These are phyloP conservation scores for Steccherinum ochraceum DNA, from an alignment of 768 basidiomycete species.

Conservation along the genomic window DNA sequence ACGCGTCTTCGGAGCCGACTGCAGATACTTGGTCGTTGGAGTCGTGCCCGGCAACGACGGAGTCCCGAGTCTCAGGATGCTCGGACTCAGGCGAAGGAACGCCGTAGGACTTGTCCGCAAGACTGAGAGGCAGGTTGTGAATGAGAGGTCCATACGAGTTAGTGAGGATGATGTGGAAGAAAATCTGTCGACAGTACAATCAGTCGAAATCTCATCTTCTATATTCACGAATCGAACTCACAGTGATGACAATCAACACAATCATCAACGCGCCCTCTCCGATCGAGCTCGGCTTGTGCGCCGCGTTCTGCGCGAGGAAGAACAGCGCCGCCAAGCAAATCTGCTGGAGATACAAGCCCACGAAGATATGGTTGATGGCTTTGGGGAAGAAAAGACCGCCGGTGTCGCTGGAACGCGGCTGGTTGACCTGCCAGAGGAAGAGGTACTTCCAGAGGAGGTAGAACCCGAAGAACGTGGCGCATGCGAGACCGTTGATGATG, in stretches of 20 bases:
- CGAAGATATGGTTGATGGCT: constrained; percentile 89
- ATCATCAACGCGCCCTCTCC: constrained; percentile 82
- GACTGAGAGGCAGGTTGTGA: constrained; percentile 66
- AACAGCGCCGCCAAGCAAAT: constrained; percentile 82
- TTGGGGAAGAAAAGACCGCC: constrained; percentile 95
- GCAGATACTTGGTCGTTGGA: constrained; percentile 13
- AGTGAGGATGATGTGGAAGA: constrained; percentile 68
- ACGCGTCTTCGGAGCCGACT: not conserved
- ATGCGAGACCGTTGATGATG: constrained; percentile 87
- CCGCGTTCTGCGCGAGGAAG: constrained; percentile 69
- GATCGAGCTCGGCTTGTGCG: constrained; percentile 48
- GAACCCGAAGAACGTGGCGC: constrained; percentile 76
- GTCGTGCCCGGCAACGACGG: constrained; percentile 4
- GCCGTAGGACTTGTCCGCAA: constrained; percentile 62
- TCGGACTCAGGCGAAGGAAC: no score
- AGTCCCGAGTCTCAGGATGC: constrained; percentile 8
- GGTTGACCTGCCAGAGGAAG: constrained; percentile 50
- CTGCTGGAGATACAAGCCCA: constrained; percentile 89
- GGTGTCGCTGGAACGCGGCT: constrained; percentile 65
- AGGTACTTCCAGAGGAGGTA: constrained; percentile 69
- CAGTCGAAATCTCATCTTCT: not conserved
- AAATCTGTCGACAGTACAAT: constrained; percentile 37
- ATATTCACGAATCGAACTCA: constrained; percentile 28
- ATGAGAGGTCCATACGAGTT: constrained; percentile 78
- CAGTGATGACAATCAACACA: constrained; percentile 78